Conservation (phyloP, 2,329 filamentous ascomycete genomes). For the Xylogone sp. region DNA sequence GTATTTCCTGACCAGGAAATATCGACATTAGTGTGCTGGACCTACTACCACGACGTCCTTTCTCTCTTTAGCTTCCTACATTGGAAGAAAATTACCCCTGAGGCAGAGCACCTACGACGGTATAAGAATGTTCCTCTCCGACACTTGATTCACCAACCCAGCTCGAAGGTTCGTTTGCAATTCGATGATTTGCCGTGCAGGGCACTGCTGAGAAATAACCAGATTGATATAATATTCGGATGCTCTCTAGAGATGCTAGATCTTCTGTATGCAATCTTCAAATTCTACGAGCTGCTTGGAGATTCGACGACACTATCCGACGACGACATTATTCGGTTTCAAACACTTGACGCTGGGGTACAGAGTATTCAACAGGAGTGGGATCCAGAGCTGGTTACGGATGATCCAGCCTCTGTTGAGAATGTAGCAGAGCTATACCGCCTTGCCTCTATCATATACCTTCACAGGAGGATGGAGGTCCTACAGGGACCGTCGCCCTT, state of each 20-base stretch:
- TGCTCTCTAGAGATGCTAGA: not conserved
- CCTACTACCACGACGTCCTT: constrained; percentile 1
- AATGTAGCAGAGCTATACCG: not conserved
- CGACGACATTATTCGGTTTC: not conserved
- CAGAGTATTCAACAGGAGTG: not conserved
- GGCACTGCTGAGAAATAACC: not conserved
- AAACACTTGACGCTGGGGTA: not conserved
- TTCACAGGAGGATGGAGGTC: not conserved
- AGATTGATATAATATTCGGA: not conserved
- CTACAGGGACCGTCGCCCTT: not conserved
- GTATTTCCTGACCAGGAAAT: not conserved
- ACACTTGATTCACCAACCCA: not conserved
- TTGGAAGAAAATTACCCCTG: not conserved
- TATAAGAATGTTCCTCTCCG: not conserved
- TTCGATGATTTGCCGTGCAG: not conserved
- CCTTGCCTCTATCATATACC: not conserved
- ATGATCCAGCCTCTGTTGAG: not conserved
- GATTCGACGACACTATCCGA: not conserved
- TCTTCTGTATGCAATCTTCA: not conserved
- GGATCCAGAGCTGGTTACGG: not conserved
- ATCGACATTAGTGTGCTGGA: not conserved
- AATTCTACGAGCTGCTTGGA: not conserved
- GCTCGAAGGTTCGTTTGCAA: not conserved
- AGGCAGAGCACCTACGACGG: not conserved
- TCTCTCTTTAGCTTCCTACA: not conserved